Evolutionary conservation across 169 alveolate genomes (phyloP).

Genomic region (Cryptosporidium sp.): DNA sequence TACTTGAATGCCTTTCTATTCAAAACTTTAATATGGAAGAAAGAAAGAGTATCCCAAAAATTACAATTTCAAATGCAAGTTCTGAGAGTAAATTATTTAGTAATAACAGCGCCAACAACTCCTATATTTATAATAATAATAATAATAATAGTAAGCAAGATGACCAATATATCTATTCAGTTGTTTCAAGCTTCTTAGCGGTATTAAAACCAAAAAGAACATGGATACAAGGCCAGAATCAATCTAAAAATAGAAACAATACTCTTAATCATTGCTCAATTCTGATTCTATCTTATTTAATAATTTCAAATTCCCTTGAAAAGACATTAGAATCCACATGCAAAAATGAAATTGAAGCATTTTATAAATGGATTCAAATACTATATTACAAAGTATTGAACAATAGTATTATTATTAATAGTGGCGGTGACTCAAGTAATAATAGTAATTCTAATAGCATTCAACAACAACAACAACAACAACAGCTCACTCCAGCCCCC

Average conservation of each 20-base stretch:
- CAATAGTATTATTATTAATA: background rate
- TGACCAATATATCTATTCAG: slow-evolving; percentile 58
- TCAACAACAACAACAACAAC: background rate
- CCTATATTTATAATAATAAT: too few relatives aligned
- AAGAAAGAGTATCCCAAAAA: background rate
- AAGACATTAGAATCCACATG: background rate
- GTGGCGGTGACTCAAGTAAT: background rate
- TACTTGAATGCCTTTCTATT: slow-evolving; percentile 22
- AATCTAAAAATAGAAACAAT: background rate
- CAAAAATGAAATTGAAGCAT: slow-evolving; percentile 12
- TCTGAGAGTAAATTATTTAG: background rate
- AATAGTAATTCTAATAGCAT: background rate
- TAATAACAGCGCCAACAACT: background rate
- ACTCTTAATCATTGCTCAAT: slow-evolving; percentile 2
- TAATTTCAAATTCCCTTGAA: slow-evolving; percentile 13
- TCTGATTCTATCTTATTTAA: slow-evolving; percentile 18
- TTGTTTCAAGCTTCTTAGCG: slow-evolving; percentile 54
- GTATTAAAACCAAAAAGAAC: slow-evolving; percentile 40
- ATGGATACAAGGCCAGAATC: slow-evolving; percentile 38
- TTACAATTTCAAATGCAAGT: background rate
- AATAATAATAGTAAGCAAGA: slow-evolving; percentile 7
- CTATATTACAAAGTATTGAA: slow-evolving; percentile 9
- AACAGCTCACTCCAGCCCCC: background rate
- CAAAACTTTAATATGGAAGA: slow-evolving; percentile 35
- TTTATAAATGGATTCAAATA: slow-evolving; percentile 17